Evolutionary conservation across 2,329 filamentous ascomycete genomes (phyloP), one percentile per base, ranked within the genome.

Genomic region (Beauveria pseudobassiana): DNA sequence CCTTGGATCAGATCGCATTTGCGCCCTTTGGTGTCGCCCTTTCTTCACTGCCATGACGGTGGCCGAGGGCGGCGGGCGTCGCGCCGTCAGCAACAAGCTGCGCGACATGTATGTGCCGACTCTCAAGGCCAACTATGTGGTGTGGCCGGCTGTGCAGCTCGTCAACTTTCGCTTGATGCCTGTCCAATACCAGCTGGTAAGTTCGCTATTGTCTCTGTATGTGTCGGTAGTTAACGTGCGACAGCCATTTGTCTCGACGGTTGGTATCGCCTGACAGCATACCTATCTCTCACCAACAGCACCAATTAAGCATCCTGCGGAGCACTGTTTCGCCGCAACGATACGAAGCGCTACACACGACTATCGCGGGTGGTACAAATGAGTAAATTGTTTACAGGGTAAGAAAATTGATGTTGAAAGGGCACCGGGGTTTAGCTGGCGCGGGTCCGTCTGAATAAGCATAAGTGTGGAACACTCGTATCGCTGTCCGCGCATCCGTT

Each of bases 31-130:
- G 90, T 77, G 84, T 99, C 62, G 90, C 84, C 16, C 82, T 84
- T 99, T 99, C 80, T 99, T 98, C 74, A 92, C 90, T 0, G 93
- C 88, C 76, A 98, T 99, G 93, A 98, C 95, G 0, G 76, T 98
- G 18, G 90, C 93, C 14, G 95, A 99, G 76, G 95, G 95, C 28
- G 95, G 95, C 62, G 91, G 92, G 38, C 86, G 84, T 69, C 83
- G 89, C 63, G 93, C 90, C 8, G 82, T 99, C 55, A 77, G 82
- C 64, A 83, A 87, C 72, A 99, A 99, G 80, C 87, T 99, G 69
- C 84, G 89, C 70, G 93, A 97, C 72, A 93, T 98, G 76, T 99
- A 96, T 73, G 75, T 97, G 62, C 92, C 93, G 16, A 93, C 95
- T 9, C 80, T 99, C 67, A 96, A 97, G 80, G 93, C 93, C 68